Evolutionary conservation across 306 rosid species (phyloP).

Genomic region (Sphenostylis stenocarpa): DNA sequence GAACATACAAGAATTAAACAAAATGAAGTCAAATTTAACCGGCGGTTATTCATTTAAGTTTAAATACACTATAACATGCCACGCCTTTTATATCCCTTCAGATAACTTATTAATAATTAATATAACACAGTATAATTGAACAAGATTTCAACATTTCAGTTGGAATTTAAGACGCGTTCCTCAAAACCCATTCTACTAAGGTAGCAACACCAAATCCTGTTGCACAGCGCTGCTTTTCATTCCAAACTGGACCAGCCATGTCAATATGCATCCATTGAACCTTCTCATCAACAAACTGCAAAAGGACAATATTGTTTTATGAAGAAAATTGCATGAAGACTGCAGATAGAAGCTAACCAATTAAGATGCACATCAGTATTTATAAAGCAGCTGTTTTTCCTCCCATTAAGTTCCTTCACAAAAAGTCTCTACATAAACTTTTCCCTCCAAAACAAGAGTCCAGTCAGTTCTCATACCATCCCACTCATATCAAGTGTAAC

Average conservation of each 20-base stretch:
- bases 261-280: conserved; percentile 96
- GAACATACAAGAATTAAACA: background rate
- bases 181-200: conserved; percentile 86
- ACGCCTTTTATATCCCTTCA: background rate
- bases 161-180: conserved; percentile 55
- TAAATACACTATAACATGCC: background rate
- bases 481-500: conserved; percentile 1
- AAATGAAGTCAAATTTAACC: background rate
- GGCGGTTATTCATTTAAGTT: background rate
- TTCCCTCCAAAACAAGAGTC: background rate
- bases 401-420: background rate
- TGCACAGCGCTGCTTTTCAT: conserved; percentile 68
- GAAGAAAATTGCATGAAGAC: background rate
- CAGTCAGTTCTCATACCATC: background rate
- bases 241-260: conserved; percentile 87
- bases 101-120: background rate
- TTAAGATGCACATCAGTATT: background rate
- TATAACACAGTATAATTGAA: background rate
- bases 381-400: background rate
- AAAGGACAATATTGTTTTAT: conserved; percentile 34
- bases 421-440: background rate
- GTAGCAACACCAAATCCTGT: conserved; percentile 89
- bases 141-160: background rate
- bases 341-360: background rate
- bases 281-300: conserved; percentile 94